Evolutionary conservation across 495 filamentous ascomycete species (phyloP), one percentile per base, ranked within the genome.

Genomic region (Entonaema liquescens): DNA sequence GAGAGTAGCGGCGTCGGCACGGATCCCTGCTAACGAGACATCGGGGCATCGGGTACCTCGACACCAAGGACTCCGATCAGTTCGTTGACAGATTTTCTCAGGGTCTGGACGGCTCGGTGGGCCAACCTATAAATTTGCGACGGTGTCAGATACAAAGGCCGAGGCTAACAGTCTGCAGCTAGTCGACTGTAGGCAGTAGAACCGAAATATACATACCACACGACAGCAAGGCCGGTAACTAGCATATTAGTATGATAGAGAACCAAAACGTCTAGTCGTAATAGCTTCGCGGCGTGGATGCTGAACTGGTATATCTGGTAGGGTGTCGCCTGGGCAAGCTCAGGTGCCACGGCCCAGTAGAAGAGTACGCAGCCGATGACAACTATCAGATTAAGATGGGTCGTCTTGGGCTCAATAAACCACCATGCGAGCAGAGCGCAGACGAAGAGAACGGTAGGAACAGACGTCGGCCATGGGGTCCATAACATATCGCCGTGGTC

Each of bases 21-120:
- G 91, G 65, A 99, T 93, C 55, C 91, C 93, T 56, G 94, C 93
- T n/a, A 99, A 86, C 31, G 93, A 96, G 26, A 98, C 91, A 64
- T 94, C 88, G 25, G 95, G 21, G 93, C 88, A 55, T 93, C 89
- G 58, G 95, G 95, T 21, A 98, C 92, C 71, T 99, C 96, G 68
- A 98, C 89, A 33, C 95, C 95, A 21, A 99, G 87, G 36, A 97
- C 89, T 71, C 90, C 89, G 63, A 98, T 93, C 36, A 99, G 87
- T 44, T 96, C 89, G 53, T 95, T 91, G 35, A 97, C 93, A 8
- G 95, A 92, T 57, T 93, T 97, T 77, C 92, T 89, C 36, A 97
- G 86, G 25, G 97, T 93, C 74, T 93, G 90, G 80, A 91, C 94
- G 56, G 91, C 90, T 64, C 75, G 70, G 62, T 75, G 73, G 62